Percentiles rank a stretch among this genome's conserved stretches.
These are phyloP conservation scores for Thozetella sp. DNA, from an alignment of 495 filamentous ascomycete species.

Conservation along the genomic window DNA sequence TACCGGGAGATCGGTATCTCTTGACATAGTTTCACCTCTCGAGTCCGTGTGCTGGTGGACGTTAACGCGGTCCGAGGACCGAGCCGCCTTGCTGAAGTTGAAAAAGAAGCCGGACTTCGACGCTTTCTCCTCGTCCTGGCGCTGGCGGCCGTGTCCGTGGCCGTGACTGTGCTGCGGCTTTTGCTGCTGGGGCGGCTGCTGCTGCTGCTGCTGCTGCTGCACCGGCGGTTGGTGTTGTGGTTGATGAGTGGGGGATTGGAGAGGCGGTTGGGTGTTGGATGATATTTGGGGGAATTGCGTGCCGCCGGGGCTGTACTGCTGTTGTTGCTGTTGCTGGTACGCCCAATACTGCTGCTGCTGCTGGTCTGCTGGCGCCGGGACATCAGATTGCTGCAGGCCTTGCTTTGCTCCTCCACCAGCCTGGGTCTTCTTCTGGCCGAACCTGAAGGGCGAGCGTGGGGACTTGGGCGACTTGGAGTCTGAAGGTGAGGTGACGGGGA, in stretches of 20 bases:
- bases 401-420: slow-evolving; percentile 24
- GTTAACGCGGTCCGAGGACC: slow-evolving; percentile 35
- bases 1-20: slow-evolving; percentile 36
- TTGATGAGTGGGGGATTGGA: slow-evolving; percentile 12
- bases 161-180: not conserved
- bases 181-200: not conserved
- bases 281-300: slow-evolving; percentile 19
- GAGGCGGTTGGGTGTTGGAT: slow-evolving; percentile 14
- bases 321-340: slow-evolving; percentile 11
- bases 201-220: slow-evolving; percentile 3
- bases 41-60: slow-evolving; percentile 33
- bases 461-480: slow-evolving; percentile 49
- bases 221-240: slow-evolving; percentile 10
- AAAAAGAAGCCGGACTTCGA: slow-evolving; percentile 45
- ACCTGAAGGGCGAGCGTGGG: slow-evolving; percentile 53
- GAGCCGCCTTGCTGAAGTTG: slow-evolving; percentile 42
- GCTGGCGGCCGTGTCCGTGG: slow-evolving; percentile 22
- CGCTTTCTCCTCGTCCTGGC: slow-evolving; percentile 30
- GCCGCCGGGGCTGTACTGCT: slow-evolving; percentile 21
- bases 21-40: slow-evolving; percentile 42
- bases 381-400: slow-evolving; percentile 36
- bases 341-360: slow-evolving; percentile 8
- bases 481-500: slow-evolving; percentile 32
- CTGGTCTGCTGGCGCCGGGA: slow-evolving; percentile 17
- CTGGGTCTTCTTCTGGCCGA: slow-evolving; percentile 34